Percentiles rank a stretch among this genome's conserved stretches.
These are phyloP conservation scores for Haplosporangium sp. DNA, from an alignment of 371 early-diverging fungal genomes.

Conservation along the genomic window DNA sequence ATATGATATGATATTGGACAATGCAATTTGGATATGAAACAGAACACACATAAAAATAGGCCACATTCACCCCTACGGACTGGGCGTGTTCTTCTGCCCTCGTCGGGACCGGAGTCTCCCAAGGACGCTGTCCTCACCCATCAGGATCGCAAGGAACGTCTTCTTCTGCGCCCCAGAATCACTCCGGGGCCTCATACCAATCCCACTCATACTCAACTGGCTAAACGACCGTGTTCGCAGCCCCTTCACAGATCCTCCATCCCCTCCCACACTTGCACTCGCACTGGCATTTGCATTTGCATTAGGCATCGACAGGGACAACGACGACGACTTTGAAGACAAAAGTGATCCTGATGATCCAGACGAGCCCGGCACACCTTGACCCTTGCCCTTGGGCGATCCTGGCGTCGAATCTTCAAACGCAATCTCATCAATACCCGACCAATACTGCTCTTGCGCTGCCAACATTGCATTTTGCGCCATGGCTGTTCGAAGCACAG, in stretches of 20 bases:
- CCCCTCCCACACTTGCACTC: neutral
- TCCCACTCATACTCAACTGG: conserved; percentile 14
- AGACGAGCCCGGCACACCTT: neutral
- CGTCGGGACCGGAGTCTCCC: conserved; percentile 42
- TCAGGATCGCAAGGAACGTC: conserved; percentile 50
- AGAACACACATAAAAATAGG: too few relatives aligned
- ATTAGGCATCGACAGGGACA: neutral
- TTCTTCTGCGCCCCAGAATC: conserved; percentile 43
- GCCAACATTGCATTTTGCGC: conserved; percentile 44
- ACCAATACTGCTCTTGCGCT: conserved; percentile 54
- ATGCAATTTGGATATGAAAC: too few relatives aligned
- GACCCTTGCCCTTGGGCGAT: conserved; percentile 33
- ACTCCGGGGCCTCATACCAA: conserved; percentile 28
- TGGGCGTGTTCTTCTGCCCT: conserved; percentile 18
- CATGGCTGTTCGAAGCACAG: conserved; percentile 47
- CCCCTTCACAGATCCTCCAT: conserved; percentile 7
- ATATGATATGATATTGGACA: too few relatives aligned
- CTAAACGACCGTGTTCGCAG: conserved; percentile 19
- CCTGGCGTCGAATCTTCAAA: conserved; percentile 46
- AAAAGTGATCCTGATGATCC: conserved; percentile 20
- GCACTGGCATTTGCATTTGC: too few relatives aligned
- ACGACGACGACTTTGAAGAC: conserved; percentile 14
- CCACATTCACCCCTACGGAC: too few relatives aligned
- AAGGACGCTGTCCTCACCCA: conserved; percentile 55
- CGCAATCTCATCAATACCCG: conserved; percentile 53